Evolutionary conservation across 2,329 filamentous ascomycete species (phyloP), one percentile per base, ranked within the genome.

Genomic region (Paecilomyces formosus): DNA sequence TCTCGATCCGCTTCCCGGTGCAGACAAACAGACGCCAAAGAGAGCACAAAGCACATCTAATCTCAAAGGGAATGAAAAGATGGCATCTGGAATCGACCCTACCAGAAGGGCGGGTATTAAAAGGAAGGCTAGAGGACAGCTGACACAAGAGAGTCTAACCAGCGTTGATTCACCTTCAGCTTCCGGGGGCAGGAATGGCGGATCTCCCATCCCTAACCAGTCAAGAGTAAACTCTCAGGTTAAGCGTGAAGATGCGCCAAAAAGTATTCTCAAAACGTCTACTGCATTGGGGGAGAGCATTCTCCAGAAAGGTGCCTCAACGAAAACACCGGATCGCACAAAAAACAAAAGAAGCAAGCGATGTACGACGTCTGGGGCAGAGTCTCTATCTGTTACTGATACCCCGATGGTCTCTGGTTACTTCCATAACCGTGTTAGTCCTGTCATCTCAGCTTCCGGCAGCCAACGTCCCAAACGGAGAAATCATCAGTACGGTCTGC

Each of bases 391-490:
- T 24, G 5, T 52, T 11, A 28, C 12, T 21, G 63, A 66, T 45
- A 55, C 60, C 21, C 62, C 63, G 22, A 61, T 60, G 11, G 50
- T 39, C 24, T 63, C 62, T 3, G 64, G 65, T n/a, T 65, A 63
- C 28, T 64, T 65, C 26, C 66, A 67, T 21, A 66, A 65, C 59
- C 66, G 65, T 50, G 57, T 61, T 15, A 72, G 67, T n/a, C 69
- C 73, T 22, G 64, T 65, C 5, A 62, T 61, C 2, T 63, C 72
- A 28, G 66, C 67, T 18, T 70, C 68, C 54, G 68, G 66, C n/a
- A 68, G 63, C 50, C 50, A 55, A 24, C 49, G 39, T 35, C 58
- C 49, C 2, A 24, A 69, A 67, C 50, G 63, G 61, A 53, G 58
- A 64, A 31, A 49, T 59, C 18, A 58, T 65, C 53, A 55, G 50